Conservation (phyloP, 2,329 filamentous ascomycete genomes). For the Calonectria fujianensis region DNA sequence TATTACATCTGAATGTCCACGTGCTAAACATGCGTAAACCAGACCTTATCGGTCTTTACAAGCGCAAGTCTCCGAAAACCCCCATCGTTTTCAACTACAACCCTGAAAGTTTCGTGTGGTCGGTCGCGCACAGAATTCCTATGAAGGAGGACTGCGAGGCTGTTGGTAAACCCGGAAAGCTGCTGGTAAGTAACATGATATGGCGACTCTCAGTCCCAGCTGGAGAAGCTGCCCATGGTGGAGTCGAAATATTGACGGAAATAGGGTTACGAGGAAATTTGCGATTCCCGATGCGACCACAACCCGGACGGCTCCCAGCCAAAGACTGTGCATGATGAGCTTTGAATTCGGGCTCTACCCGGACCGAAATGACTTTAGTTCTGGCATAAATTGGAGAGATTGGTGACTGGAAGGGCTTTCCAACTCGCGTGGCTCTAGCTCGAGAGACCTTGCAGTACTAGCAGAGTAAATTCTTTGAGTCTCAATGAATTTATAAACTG, state of each 20-base stretch:
- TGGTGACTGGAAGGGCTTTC: too few species aligned
- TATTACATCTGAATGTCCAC: neutral
- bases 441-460: too few species aligned
- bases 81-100: constrained; percentile 10
- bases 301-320: neutral
- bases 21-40: neutral
- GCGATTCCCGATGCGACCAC: neutral
- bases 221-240: neutral
- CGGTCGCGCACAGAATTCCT: neutral
- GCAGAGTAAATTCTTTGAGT: too few species aligned
- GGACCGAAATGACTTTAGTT: too few species aligned
- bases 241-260: neutral
- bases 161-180: neutral
- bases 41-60: constrained; percentile 3
- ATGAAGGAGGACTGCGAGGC: constrained; percentile 19
- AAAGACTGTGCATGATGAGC: constrained; percentile 1
- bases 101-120: constrained; percentile 8
- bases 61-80: neutral
- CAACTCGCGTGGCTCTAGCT: too few species aligned
- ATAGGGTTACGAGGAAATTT: neutral
- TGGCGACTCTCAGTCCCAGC: fast-evolving
- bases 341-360: neutral
- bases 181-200: neutral
- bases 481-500: too few species aligned
- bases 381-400: too few species aligned